phyloP scores from a whole-genome alignment of 2,329 filamentous ascomycete species.

The Fonsecaea erecta region DNA sequence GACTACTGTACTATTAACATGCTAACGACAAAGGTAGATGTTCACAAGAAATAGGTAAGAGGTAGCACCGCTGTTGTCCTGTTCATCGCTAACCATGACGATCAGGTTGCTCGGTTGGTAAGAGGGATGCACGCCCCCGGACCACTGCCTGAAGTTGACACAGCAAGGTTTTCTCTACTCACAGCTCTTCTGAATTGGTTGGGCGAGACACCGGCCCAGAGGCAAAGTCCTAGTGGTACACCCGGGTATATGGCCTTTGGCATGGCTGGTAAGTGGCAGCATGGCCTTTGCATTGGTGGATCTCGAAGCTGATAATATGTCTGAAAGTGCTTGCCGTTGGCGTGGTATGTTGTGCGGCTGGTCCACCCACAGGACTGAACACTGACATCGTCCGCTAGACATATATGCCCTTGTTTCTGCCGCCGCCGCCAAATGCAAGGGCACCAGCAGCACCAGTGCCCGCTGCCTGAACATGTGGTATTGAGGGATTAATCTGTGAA shows the following conservation, averaged over 20 bases:
- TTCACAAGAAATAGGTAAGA: slow-evolving; percentile 84
- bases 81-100: slow-evolving; percentile 23
- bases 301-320: slow-evolving; percentile 20
- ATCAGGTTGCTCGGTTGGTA: slow-evolving; percentile 68
- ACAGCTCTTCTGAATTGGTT: slow-evolving; percentile 56
- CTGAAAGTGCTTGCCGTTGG: slow-evolving; percentile 63
- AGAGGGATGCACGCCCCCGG: slow-evolving; percentile 31
- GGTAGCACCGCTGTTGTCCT: slow-evolving; percentile 17
- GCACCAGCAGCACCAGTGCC: slow-evolving; percentile 53
- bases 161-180: slow-evolving; percentile 51
- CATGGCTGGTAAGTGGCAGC: slow-evolving; percentile 70
- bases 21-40: slow-evolving; percentile 59
- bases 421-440: slow-evolving; percentile 51
- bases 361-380: background rate
- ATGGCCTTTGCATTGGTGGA: background rate
- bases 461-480: slow-evolving; percentile 45
- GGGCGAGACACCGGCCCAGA: slow-evolving; percentile 54
- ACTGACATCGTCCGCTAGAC: slow-evolving; percentile 47
- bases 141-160: background rate
- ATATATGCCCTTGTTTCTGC: slow-evolving; percentile 69
- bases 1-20: background rate
- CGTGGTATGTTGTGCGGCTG: slow-evolving; percentile 47
- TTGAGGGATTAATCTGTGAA: slow-evolving; percentile 22
- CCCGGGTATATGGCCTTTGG: slow-evolving; percentile 75
- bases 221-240: slow-evolving; percentile 64